Evolutionary conservation across 495 filamentous ascomycete species (phyloP), one percentile per base, ranked within the genome.

Genomic region (Penicillium subrubescens): DNA sequence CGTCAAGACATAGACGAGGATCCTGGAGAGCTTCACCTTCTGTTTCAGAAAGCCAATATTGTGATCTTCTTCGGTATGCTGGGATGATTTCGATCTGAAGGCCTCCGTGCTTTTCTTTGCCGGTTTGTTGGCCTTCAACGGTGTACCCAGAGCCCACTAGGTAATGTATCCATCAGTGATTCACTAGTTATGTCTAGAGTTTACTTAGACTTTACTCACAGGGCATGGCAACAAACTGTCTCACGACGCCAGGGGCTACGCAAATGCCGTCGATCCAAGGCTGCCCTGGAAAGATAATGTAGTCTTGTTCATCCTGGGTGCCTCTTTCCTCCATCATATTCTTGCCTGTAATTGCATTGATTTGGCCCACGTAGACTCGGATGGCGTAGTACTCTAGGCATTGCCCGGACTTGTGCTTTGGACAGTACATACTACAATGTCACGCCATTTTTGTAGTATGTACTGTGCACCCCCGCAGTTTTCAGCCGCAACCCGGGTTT

Each of bases 191-290:
- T n/a, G n/a, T n/a, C n/a, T n/a, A n/a, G n/a, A n/a, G n/a, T n/a
- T n/a, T n/a, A n/a, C n/a, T n/a, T n/a, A n/a, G 25, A 27, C 3
- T 6, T 8, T 8, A 52, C 48, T 52, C 29, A 52, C 48, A 52
- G n/a, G 48, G 48, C 48, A 52, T 31, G 48, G 48, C 48, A 5
- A 52, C 48, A 52, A 52, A 52, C 25, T 52, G 48, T 12, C 48
- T 27, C 25, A 52, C 48, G 8, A 52, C 48, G 2, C 48, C 48
- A 6, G 48, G 48, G 8, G 48, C 48, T 6, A 52, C 48, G 48
- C 48, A 52, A 5, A 52, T 31, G 25, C 48, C 48, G 25, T 52
- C 48, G 15, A 52, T 52, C 48, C 48, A 31, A 12, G 48, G 1
- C 27, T 52, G 48, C 12, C 48, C 48, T 3, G 48, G 48, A 2